Evolutionary conservation across 2,329 filamentous ascomycete genomes (phyloP).

Genomic region (Xenosphaeropsis pyriputrescens): DNA sequence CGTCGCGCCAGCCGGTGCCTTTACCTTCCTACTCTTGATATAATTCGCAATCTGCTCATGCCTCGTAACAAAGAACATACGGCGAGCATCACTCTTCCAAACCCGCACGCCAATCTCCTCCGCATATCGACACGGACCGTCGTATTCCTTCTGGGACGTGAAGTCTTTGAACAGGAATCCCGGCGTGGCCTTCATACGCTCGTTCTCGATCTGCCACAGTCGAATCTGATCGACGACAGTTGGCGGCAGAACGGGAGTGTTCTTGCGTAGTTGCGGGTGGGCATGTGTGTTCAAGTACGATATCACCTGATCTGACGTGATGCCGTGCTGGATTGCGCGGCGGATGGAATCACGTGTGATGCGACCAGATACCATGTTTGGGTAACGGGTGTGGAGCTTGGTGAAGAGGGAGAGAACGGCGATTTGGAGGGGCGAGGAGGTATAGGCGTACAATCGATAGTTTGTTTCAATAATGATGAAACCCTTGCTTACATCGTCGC

Average conservation of each 20-base stretch:
- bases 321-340: constrained; percentile 74
- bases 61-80: constrained; percentile 84
- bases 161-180: constrained; percentile 92
- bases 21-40: constrained; percentile 45
- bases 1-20: no score
- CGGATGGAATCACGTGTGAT: constrained; percentile 81
- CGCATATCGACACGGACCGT: constrained; percentile 60
- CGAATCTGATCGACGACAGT: constrained; percentile 96
- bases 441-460: constrained; percentile 95
- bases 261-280: constrained; percentile 75
- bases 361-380: constrained; percentile 85
- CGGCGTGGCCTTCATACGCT: constrained; percentile 71
- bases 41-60: constrained; percentile 80
- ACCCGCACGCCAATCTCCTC: constrained; percentile 81
- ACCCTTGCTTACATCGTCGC: constrained; percentile 38
- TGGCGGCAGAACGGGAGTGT: constrained; percentile 65
- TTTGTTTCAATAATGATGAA: constrained; percentile 97
- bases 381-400: constrained; percentile 78
- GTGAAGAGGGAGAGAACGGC: constrained; percentile 85
- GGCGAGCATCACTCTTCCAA: constrained; percentile 68
- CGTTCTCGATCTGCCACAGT: constrained; percentile 94
- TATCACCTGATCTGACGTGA: constrained; percentile 91
- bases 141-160: constrained; percentile 53
- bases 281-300: constrained; percentile 84
- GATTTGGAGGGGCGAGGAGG: constrained; percentile 84